Conservation (phyloP, 352 stramenopile species). For the Globisporangium paddicum region DNA sequence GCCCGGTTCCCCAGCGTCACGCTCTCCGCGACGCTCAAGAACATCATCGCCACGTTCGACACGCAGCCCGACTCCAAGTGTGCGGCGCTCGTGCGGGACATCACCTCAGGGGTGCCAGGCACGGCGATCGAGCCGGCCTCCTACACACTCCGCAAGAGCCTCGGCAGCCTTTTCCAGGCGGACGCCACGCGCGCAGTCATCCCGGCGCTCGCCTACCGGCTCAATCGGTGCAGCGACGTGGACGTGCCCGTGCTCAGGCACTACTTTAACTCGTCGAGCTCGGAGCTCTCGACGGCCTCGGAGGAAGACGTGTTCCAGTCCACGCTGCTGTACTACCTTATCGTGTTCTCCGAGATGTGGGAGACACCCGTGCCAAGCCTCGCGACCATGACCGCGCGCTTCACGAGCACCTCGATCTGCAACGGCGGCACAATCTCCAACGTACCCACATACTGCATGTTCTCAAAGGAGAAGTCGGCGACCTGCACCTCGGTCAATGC, state of each 20-base stretch:
- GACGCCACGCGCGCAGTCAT: background rate
- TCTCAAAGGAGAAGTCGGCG: slow-evolving; percentile 33
- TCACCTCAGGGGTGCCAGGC: background rate
- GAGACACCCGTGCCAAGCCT: slow-evolving; percentile 19
- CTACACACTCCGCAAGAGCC: background rate
- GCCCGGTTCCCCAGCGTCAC: too few species aligned
- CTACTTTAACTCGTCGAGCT: background rate
- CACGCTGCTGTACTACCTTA: slow-evolving; percentile 24
- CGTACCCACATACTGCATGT: slow-evolving; percentile 45
- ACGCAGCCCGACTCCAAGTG: slow-evolving; percentile 4
- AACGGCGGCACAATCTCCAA: slow-evolving; percentile 20
- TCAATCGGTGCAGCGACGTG: background rate
- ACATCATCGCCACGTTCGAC: background rate
- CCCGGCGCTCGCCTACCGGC: too few species aligned
- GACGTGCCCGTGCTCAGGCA: background rate
- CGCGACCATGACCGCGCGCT: slow-evolving; percentile 17
- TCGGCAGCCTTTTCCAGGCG: background rate
- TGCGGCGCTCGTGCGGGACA: background rate
- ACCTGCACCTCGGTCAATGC: slow-evolving; percentile 20
- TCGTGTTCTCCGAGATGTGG: slow-evolving; percentile 54
- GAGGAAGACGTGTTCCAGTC: too few species aligned
- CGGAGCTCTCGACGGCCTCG: background rate
- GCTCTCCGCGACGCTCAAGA: background rate
- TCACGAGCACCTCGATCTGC: slow-evolving; percentile 19
- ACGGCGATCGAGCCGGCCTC: background rate